Conservation (phyloP, 208 protist genomes). For the Balamuthia mandrillaris region DNA sequence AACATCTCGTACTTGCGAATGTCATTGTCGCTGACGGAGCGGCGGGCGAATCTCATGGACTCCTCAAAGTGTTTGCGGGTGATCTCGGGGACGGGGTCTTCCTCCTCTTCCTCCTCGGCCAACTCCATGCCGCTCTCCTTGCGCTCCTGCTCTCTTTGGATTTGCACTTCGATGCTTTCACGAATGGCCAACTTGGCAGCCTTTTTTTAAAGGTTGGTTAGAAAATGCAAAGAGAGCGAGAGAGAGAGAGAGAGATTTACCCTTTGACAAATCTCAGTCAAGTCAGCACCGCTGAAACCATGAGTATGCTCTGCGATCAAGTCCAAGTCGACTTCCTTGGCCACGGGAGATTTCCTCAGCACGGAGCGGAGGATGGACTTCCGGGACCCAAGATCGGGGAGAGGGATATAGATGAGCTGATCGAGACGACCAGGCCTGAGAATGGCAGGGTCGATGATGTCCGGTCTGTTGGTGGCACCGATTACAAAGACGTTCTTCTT, state of each 20-base stretch:
- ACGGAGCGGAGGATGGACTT: constrained; percentile 93
- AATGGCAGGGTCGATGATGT: constrained; percentile 99
- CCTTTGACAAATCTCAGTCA: constrained; percentile 90
- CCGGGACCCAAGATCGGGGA: constrained; percentile 96
- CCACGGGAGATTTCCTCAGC: constrained; percentile 96
- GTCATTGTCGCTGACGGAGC: constrained; percentile 82
- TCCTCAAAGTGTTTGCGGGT: constrained; percentile 80
- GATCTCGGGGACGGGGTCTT: constrained; percentile 75
- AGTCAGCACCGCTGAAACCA: constrained; percentile 99
- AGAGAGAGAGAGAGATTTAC: constrained; percentile 9
- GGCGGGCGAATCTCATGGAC: constrained; percentile 76
- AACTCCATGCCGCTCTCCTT: constrained; percentile 63
- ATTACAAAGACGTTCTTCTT: constrained; percentile 99
- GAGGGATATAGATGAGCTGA: constrained; percentile 99
- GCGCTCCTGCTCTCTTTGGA: constrained; percentile 48
- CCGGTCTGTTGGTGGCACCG: constrained; percentile 99
- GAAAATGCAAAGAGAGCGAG: not conserved
- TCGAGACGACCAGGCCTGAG: constrained; percentile 93
- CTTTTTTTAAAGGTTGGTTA: too few relatives aligned
- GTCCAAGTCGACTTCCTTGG: constrained; percentile 91
- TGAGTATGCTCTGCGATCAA: constrained; percentile 92
- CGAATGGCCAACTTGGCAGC: constrained; percentile 86
- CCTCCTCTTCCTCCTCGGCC: constrained; percentile 53
- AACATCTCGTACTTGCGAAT: constrained; percentile 88
- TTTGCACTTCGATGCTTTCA: constrained; percentile 78